Evolutionary conservation across 1,284 basidiomycete genomes (phyloP).

Genomic region (Rhodotorula sp.): DNA sequence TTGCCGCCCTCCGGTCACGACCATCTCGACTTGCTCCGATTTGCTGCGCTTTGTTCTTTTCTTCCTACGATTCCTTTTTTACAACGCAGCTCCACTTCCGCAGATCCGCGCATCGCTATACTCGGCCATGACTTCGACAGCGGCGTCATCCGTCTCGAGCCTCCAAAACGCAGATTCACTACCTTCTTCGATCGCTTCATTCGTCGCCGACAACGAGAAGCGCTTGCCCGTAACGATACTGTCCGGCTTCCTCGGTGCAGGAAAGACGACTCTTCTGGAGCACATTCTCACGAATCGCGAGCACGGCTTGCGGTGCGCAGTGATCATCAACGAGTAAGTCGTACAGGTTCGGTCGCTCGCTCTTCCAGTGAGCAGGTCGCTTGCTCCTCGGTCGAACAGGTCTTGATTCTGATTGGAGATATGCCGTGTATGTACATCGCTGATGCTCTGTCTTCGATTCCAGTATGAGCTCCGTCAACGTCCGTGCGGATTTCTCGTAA

Average conservation of each 20-base stretch:
- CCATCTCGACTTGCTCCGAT: too few relatives aligned
- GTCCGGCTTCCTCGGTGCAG: slow-evolving; percentile 54
- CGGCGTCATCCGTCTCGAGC: not conserved
- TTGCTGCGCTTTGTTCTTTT: too few relatives aligned
- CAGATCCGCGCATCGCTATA: not conserved
- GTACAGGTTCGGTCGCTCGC: too few relatives aligned
- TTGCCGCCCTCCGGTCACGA: too few relatives aligned
- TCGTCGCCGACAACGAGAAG: slow-evolving; percentile 4
- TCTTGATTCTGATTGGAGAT: too few relatives aligned
- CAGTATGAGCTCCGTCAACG: slow-evolving; percentile 50
- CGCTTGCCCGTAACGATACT: slow-evolving; percentile 54
- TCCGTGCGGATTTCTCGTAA: not conserved
- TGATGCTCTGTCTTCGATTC: not conserved
- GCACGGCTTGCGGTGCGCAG: slow-evolving; percentile 52
- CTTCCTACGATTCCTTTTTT: too few relatives aligned
- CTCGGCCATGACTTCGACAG: not conserved
- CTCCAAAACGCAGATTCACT: not conserved
- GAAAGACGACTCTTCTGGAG: slow-evolving; percentile 52
- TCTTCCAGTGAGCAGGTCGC: too few relatives aligned
- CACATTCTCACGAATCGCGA: slow-evolving; percentile 52
- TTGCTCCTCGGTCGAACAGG: too few relatives aligned
- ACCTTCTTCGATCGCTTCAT: not conserved
- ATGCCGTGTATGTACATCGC: too few relatives aligned
- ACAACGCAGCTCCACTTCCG: not conserved
- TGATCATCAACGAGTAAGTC: slow-evolving; percentile 54